phyloP scores from a whole-genome alignment of 2,329 filamentous ascomycete genomes.

The Diplodia mutila region DNA sequence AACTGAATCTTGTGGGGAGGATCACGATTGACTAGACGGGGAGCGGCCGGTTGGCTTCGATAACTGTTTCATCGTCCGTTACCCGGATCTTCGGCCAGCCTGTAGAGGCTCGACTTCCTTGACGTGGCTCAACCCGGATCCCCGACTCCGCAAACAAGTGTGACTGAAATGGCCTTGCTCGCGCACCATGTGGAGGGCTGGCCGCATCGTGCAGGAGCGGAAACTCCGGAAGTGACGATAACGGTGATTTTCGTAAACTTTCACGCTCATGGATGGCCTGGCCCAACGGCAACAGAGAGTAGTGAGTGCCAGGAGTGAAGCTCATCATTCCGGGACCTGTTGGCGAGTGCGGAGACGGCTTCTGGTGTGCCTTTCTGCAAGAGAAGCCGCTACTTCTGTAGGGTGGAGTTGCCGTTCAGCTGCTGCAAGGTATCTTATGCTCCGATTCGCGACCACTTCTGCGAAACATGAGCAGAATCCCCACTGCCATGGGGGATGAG shows the following conservation, averaged over 20 bases:
- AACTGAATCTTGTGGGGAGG: not conserved
- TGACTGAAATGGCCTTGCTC: not conserved
- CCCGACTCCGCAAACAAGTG: not conserved
- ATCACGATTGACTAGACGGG: not conserved
- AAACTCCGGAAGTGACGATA: not conserved
- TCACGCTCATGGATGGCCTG: not conserved
- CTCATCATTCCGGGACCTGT: not conserved
- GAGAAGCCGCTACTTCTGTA: not conserved
- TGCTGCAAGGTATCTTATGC: not conserved
- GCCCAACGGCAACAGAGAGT: not conserved
- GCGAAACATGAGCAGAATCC: not conserved
- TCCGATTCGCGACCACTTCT: not conserved
- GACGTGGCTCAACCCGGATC: slow-evolving; percentile 1
- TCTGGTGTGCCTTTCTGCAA: not conserved
- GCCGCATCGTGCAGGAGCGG: not conserved
- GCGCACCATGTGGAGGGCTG: not conserved
- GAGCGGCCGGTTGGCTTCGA: not conserved
- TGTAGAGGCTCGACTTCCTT: not conserved
- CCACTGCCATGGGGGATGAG: not conserved
- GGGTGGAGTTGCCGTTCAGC: not conserved
- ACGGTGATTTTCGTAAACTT: not conserved
- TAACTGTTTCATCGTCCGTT: not conserved
- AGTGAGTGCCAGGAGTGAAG: not conserved
- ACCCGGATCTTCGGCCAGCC: not conserved
- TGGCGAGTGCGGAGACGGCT: not conserved